Evolutionary conservation across 192 early-diverging fungal genomes (phyloP), one percentile per base, ranked within the genome.

Genomic region (Podila minutissima): DNA sequence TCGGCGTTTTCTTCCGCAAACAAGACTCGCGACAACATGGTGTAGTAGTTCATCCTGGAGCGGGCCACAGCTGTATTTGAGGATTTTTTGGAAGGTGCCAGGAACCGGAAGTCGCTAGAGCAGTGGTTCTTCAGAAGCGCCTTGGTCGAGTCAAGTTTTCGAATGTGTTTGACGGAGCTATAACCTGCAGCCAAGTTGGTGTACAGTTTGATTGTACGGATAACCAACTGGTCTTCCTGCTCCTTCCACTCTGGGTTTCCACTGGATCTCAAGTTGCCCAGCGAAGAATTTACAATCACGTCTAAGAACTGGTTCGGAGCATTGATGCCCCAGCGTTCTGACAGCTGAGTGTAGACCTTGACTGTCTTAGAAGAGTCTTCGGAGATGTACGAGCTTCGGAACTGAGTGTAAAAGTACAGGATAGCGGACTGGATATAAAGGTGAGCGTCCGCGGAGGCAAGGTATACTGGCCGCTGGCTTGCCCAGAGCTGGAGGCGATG

Each of bases 111-210:
- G 53, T 91, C 82, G 26, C 88, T 88, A 31, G 84, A 82, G 72
- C 82, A 88, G 73, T 97, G 95, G 74, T 92, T 93, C 50, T 81
- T 86, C 20, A 97, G 81, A n/a, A 97, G 72, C 8, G 86, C 74
- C 66, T 88, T 87, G 13, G 88, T 87, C 0, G 91, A 89, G 51
- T 95, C 92, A 13, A 95, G 84, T 64, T 93, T 93, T 10, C 95
- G 85, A 13, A 97, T 81, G 69, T 92, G 87, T 74, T 92, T 92
- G 32, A 95, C 89, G 24, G 91, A 86, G 38, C 88, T 91, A 71
- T 94, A 95, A 2, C 94, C 94, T 11, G 86, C 84, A 0, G 95
- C 85, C 33, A 97, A 74, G 67, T 96, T 95, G 59, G 89, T 88
- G 63, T 96, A 92, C 46, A 97, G 83, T 53, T 86, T 85, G 41